Conservation (phyloP, 257 asterid genomes). For the Forsythia suspensa region DNA sequence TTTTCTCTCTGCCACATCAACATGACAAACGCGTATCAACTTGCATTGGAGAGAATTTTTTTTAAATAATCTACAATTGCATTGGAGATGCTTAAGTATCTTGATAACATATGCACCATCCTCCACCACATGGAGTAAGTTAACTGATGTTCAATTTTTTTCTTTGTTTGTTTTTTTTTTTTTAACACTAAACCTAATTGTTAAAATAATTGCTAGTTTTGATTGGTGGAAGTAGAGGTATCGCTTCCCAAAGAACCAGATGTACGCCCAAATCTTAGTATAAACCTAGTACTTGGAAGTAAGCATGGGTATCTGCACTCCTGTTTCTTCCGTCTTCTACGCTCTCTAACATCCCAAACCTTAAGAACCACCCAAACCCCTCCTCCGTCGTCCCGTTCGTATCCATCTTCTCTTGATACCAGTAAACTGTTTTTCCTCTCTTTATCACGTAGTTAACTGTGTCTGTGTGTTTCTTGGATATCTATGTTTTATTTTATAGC, state of each 20-base stretch:
- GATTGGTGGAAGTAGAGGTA: not conserved
- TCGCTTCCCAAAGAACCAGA: not conserved
- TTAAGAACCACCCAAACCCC: not conserved
- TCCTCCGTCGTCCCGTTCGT: not conserved
- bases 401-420: not conserved
- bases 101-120: too few species aligned
- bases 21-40: too few species aligned
- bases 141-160: too few species aligned
- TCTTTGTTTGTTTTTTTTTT: too few species aligned
- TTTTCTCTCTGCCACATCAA: too few species aligned
- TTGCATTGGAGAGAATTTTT: too few species aligned
- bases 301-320: not conserved
- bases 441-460: not conserved
- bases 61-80: too few species aligned
- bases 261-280: not conserved
- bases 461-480: not conserved
- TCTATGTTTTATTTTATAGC: not conserved
- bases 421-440: not conserved
- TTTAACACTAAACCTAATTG: not conserved
- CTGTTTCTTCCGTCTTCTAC: not conserved
- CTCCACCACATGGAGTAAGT: too few species aligned
- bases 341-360: not conserved
- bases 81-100: too few species aligned
- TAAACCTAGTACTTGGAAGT: not conserved
- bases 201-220: not conserved